Percentiles rank a stretch among this genome's conserved stretches.
Conservation (phyloP, 805 yeast genomes). For the Suhomyces canberraensis region DNA sequence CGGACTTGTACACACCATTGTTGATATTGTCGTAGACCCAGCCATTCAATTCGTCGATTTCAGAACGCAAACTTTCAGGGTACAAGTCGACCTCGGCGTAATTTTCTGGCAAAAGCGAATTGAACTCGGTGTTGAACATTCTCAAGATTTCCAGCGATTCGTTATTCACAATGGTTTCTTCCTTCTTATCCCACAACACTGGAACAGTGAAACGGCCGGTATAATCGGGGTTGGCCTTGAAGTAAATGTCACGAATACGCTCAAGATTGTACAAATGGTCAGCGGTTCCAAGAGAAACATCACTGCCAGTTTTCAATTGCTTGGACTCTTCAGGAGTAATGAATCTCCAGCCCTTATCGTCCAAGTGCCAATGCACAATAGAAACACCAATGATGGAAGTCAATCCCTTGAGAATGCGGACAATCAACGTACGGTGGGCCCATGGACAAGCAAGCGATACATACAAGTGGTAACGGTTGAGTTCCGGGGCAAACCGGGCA, state of each 20-base stretch:
- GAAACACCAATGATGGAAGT: slow-evolving; percentile 57
- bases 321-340: slow-evolving; percentile 44
- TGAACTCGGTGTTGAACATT: slow-evolving; percentile 74
- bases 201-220: slow-evolving; percentile 89
- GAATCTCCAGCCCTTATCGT: slow-evolving; percentile 86
- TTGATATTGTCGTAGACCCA: slow-evolving; percentile 85
- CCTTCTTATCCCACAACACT: slow-evolving; percentile 85
- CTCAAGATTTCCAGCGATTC: slow-evolving; percentile 89
- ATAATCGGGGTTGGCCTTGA: slow-evolving; percentile 71
- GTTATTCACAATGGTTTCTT: slow-evolving; percentile 80
- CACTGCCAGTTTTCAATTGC: slow-evolving; percentile 44
- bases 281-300: slow-evolving; percentile 46
- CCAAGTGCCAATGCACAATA: slow-evolving; percentile 91
- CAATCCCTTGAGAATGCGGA: slow-evolving; percentile 70
- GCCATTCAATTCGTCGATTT: slow-evolving; percentile 74
- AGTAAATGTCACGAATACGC: slow-evolving; percentile 69
- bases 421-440: slow-evolving; percentile 84
- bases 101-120: slow-evolving; percentile 48
- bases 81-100: slow-evolving; percentile 55
- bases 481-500: slow-evolving; percentile 68
- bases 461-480: slow-evolving; percentile 79
- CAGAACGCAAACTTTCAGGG: slow-evolving; percentile 50
- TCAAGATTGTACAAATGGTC: slow-evolving; percentile 53
- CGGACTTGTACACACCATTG: slow-evolving; percentile 91
- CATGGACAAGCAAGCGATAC: slow-evolving; percentile 93